Evolutionary conservation across 129 eudicot genomes (phyloP), one percentile per base, ranked within the genome.

Genomic region (carrot (Daucus carota)): DNA sequence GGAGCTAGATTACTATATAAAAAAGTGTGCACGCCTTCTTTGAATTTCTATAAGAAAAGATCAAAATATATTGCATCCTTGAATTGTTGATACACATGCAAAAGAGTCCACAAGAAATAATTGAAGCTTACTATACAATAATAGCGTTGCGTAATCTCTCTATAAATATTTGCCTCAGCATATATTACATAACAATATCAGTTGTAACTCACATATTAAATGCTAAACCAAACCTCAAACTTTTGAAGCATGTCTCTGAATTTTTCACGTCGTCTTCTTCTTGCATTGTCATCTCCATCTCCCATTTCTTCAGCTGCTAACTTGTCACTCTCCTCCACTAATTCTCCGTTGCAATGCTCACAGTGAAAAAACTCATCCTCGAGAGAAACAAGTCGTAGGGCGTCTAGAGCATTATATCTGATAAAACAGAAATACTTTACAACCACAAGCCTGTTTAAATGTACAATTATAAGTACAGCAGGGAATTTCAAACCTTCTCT

Each of bases 341-440:
- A 89, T 59, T 89, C 89, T 65, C 94, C 89, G 63, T 95, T 81
- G 84, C 99, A 95, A 75, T 84, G 88, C 79, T 95, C 99, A 75
- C 99, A 95, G 73, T 89, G 99, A 78, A 95, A 95, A 42, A 84
- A 80, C 34, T 89, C 94, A 70, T 86, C 96, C 67, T 85, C 86
- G 42, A 82, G 80, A 33, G 96, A 88, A 69, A 92, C 69, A 68
- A 89, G 78, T 74, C 91, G 90, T 13, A 81, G 73, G 24, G 97
- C 99, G 92, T 95, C 99, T 85, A 95, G 86, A n/a, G 99, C 96
- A 76, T 81, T 91, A 75, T 95, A 95, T 81, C 98, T 93, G 90
- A 75, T 48, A 22, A 41, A 54, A 65, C 15, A 29, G 50, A 66
- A 48, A 72, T 54, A 52, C 68, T 79, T 74, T 44, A 63, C 46